phyloP scores from a whole-genome alignment of 164 flowering plant genomes.

The Magnolia kwangsiensis region DNA sequence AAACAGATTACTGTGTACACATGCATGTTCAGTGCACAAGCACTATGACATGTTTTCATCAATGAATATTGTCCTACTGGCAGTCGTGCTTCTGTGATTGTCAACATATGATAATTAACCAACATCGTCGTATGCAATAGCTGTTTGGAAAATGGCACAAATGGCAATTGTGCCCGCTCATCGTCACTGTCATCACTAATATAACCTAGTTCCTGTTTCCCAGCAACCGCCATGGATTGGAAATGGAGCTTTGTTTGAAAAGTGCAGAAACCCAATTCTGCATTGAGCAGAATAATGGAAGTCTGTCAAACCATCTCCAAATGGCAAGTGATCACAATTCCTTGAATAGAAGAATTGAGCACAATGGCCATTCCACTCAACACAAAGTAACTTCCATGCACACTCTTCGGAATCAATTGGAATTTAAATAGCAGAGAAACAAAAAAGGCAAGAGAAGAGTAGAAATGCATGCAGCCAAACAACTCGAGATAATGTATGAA shows the following conservation, averaged over 20 bases:
- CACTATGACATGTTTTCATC: background rate
- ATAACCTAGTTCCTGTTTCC: background rate
- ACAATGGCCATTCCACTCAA: background rate
- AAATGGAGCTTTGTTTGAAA: too few species aligned
- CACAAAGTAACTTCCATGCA: background rate
- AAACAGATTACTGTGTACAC: background rate
- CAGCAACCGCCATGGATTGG: too few species aligned
- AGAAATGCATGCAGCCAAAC: background rate
- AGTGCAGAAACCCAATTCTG: too few species aligned
- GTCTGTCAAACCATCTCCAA: too few species aligned
- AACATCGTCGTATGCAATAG: background rate
- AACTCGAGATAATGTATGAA: too few species aligned
- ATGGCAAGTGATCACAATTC: background rate
- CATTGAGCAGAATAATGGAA: too few species aligned
- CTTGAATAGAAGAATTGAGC: background rate
- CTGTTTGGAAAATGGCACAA: background rate
- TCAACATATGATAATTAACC: background rate
- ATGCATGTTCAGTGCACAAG: background rate
- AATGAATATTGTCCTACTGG: background rate
- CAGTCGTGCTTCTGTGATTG: background rate
- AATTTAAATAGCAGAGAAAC: background rate
- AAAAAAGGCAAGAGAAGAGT: background rate
- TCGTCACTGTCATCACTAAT: background rate
- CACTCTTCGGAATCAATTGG: background rate
- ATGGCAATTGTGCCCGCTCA: too few species aligned